Base-by-base conservation (phyloP, 2,329 filamentous ascomycete species). In the Colletotrichum tabaci region DNA sequence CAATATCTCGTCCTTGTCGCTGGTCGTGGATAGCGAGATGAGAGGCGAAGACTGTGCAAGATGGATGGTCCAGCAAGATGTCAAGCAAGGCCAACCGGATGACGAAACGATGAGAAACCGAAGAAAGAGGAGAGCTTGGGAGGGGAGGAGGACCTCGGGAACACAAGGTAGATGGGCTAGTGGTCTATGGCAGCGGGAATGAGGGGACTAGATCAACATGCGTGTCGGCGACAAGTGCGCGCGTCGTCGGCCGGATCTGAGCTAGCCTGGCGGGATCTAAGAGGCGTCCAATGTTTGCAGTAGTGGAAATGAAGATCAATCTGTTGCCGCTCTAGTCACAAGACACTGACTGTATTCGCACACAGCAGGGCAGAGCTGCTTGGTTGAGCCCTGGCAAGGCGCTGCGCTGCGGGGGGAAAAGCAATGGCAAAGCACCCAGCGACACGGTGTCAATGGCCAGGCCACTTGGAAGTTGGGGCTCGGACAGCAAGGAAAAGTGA, bases 241-340 rank as follows among this genome's bases (percentile, higher is more conserved):
- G 30, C 30, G 30, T 30, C 30, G 42, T 55, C 44, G 50, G 38
- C 67, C 67, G 68, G 58, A 71, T 71, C 64, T 62, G 68, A 63
- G 38, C 68, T 71, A 71, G 67, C 50, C 46, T 23, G 52, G 26
- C 57, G 68, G 65, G 68, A 71, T 68, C 68, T 67, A 38, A 57
- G 68, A 68, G 68, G 68, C 68, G 68, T 68, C 65, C 68, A 71
- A 71, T 71, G 68, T 71, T 71, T 68, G 68, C 68, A 63, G 65
- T 42, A 46, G 68, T 68, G 68, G 64, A 71, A 71, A 71, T 71
- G 68, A 71, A 16, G 68, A 71, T 71, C 68, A 63, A 68, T 71
- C n/a, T 52, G 57, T 49, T 57, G 64, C 46, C 56, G 49, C 44
- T 61, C 30, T 56, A 50, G n/a, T n/a, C 47, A 42, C 44, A n/a